These are phyloP conservation scores for Tylopilus felleus DNA, from an alignment of 768 basidiomycete species.

Conservation along the genomic window DNA sequence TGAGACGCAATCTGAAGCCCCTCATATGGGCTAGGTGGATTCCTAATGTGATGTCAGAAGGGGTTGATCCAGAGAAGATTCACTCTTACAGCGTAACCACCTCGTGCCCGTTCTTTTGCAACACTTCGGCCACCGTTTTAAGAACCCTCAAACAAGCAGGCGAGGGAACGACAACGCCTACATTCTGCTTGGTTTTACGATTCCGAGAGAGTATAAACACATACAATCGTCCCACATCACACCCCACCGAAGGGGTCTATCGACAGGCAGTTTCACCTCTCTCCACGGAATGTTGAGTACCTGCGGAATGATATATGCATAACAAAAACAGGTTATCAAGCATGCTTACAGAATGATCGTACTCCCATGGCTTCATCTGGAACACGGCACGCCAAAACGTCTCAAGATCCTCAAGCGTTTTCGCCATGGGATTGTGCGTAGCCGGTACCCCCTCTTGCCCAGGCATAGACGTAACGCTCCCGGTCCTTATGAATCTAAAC, in stretches of 20 bases:
- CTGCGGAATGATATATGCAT: constrained; percentile 14
- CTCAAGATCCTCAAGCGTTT: constrained; percentile 56
- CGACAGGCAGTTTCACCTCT: constrained; percentile 39
- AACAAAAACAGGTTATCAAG: not conserved
- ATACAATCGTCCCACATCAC: constrained; percentile 62
- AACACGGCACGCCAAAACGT: constrained; percentile 65
- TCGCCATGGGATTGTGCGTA: constrained; percentile 58
- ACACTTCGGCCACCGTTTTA: constrained; percentile 40
- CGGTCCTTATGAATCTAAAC: constrained; percentile 54
- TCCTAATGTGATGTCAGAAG: constrained; percentile 10
- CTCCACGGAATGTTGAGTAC: constrained; percentile 35
- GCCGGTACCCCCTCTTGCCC: constrained; percentile 58
- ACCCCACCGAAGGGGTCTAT: constrained; percentile 57
- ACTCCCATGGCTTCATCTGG: constrained; percentile 60
- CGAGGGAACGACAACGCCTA: constrained; percentile 56
- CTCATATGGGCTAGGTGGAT: constrained; percentile 47
- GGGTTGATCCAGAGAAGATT: not conserved
- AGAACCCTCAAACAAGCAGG: constrained; percentile 60
- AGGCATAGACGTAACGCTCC: constrained; percentile 42
- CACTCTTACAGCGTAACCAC: constrained; percentile 49
- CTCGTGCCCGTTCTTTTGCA: constrained; percentile 47
- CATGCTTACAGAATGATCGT: constrained; percentile 48
- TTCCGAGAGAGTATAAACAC: not conserved
- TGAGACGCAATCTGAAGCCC: constrained; percentile 51
- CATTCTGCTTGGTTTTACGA: not conserved